Base-by-base conservation (phyloP, 148 eudicot species). In the Vaccinium myrtillus region DNA sequence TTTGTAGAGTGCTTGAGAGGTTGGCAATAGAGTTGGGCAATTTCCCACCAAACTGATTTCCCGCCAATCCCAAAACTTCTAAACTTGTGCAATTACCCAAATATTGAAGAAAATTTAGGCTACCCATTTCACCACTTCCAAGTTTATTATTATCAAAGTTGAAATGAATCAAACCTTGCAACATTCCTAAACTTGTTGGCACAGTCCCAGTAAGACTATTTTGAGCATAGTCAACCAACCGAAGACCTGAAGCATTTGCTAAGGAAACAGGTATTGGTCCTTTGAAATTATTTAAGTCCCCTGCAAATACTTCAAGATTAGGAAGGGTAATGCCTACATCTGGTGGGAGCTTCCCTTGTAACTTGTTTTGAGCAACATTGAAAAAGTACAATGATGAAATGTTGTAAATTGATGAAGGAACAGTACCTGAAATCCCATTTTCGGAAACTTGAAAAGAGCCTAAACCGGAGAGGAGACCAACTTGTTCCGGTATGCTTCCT, bases 181-280 rank as follows among this genome's bases (percentile, higher is more conserved):
- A 71, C 6, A 23, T 50, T 63, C 84, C 89, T 0, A 84, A 19
- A 56, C 56, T 67, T 14, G 23, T 23, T 16, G 90, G 88, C 39
- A 88, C 8, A 39, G 49, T n/a, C 23, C 90, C 90, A 0, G 74
- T 79, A n/a, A 89, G 19, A 21, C 13, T n/a, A 56, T 89, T 89
- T 19, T 53, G 19, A 11, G 83, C 10, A 16, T 86, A 73, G 18
- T 79, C 87, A 70, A 88, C 30, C 25, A 69, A 25, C 14, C 0
- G 14, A 58, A 89, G 84, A 6, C 18, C 5, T 0, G 90, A 82
- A 32, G 82, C 83, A 77, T 89, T 89, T 5, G 87, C 12, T 10
- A 89, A 70, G 21, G 90, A 89, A 25, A 49, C 65, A 2, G 87
- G 90, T 63, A 89, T 84, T 1, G 27, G 4, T 14, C 90, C 88